Evolutionary conservation across 2,329 filamentous ascomycete genomes (phyloP), one percentile per base, ranked within the genome.

Genomic region (Lachnellula arida): DNA sequence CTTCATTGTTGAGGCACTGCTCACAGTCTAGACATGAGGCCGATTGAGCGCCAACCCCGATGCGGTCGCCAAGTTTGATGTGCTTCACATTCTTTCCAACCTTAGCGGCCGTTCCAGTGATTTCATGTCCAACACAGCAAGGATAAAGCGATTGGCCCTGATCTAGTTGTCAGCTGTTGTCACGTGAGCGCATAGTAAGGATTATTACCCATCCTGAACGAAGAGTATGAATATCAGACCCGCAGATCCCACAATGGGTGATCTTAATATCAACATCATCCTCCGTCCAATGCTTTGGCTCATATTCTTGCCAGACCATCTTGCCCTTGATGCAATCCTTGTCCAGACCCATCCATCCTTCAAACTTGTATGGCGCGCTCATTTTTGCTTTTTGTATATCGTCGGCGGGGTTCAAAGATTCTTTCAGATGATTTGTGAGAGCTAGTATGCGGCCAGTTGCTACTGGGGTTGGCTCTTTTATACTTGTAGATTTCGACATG

Each of bases 1-100:
- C 67, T 12, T 61, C 32, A 11, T 62, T 62, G 22, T 56, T 57
- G 15, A 51, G 53, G 48, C 82, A 85, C 53, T 81, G 78, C 46
- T 80, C 75, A 59, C 82, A 86, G 61, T 62, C 63, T 23, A 76
- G 65, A 62, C 80, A 82, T 9, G 77, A 73, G 43, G 65, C 66
- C 32, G 74, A 76, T 61, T 81, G 79, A 6, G 78, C 78, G 54
- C 79, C 79, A 39, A 81, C 71, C 37, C 79, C 79, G 23, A 80
- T 76, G 12, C 80, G 73, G 57, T 85, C 81, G 40, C 82, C 81
- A 25, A 81, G 55, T 47, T 75, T 72, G 63, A 82, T 72, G 25
- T 74, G 65, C 28, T 65, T 71, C 5, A 76, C 70, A 25, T 70
- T 67, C 12, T 69, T 68, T 7, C 78, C 79, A 37, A 81, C 67